Conservation (phyloP, 345 rosid genomes). For the Diplotaxis tenuifolia region DNA sequence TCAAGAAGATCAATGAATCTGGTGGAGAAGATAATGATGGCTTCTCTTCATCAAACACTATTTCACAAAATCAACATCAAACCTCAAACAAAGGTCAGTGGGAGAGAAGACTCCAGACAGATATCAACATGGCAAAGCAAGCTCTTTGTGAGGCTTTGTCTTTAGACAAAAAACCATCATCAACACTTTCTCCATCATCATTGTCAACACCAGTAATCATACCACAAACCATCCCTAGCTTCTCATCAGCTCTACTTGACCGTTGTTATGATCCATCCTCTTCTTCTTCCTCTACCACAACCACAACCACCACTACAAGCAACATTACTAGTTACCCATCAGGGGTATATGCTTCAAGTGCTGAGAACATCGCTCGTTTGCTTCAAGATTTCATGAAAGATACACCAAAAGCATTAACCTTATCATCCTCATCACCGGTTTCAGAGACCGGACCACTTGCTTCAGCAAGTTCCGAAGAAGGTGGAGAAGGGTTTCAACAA, state of each 20-base stretch:
- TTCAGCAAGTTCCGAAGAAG: conserved; percentile 18
- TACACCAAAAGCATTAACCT: conserved; percentile 34
- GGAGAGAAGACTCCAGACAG: conserved; percentile 93
- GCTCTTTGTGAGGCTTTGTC: conserved; percentile 88
- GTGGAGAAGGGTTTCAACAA: conserved; percentile 31
- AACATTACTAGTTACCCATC: conserved; percentile 27
- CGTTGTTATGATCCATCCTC: conserved; percentile 34
- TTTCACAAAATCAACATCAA: conserved; percentile 33
- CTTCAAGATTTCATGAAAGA: conserved; percentile 68
- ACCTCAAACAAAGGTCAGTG: conserved; percentile 68
- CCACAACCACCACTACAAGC: conserved; percentile 32
- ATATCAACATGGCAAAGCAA: conserved; percentile 78
- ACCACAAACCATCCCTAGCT: conserved; percentile 26
- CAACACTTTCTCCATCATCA: conserved; percentile 25
- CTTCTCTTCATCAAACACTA: conserved; percentile 25
- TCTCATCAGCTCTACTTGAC: conserved; percentile 26
- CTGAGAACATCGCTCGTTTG: conserved; percentile 68
- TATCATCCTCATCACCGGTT: conserved; percentile 27
- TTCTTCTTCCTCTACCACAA: conserved; percentile 37
- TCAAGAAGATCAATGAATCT: conserved; percentile 49
- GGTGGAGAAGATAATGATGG: conserved; percentile 27
- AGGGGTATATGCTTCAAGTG: conserved; percentile 57
- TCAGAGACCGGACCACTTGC: conserved; percentile 31
- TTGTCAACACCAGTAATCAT: conserved; percentile 16
- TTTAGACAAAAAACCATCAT: conserved; percentile 45